Percentiles rank a stretch among this genome's conserved stretches.
phyloP scores from a whole-genome alignment of 805 yeast species.

The Nakazawaea laoshanensis region DNA sequence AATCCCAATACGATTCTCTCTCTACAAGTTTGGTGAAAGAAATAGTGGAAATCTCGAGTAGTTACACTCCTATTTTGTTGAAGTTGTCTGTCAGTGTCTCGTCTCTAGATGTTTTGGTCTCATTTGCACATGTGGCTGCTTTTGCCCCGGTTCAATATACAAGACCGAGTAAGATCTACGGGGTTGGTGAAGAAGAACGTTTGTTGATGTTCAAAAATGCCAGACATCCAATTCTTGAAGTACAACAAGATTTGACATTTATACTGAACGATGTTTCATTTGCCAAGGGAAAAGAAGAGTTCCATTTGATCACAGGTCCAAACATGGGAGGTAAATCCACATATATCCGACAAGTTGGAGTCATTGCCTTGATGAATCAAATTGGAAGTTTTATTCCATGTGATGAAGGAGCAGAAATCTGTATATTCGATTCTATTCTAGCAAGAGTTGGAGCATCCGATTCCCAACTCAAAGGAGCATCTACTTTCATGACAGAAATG shows the following conservation, averaged over 20 bases:
- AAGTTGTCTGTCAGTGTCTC: slow-evolving; percentile 58
- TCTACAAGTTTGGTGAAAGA: slow-evolving; percentile 78
- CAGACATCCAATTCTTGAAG: slow-evolving; percentile 92
- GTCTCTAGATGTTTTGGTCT: slow-evolving; percentile 71
- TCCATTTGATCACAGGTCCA: slow-evolving; percentile 87
- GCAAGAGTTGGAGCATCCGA: slow-evolving; percentile 99
- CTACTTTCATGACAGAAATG: slow-evolving; percentile 97
- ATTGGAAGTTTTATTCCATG: slow-evolving; percentile 88
- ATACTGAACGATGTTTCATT: slow-evolving; percentile 85
- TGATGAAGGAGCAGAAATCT: slow-evolving; percentile 59
- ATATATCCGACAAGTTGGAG: slow-evolving; percentile 84
- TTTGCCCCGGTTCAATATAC: slow-evolving; percentile 79
- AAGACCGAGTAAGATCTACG: slow-evolving; percentile 56
- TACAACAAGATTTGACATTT: slow-evolving; percentile 83
- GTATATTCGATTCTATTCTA: slow-evolving; percentile 82
- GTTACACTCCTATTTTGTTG: slow-evolving; percentile 74
- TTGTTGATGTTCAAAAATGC: slow-evolving; percentile 58
- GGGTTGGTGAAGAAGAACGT: slow-evolving; percentile 36
- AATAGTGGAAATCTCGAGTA: slow-evolving; percentile 69
- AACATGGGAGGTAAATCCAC: slow-evolving; percentile 98
- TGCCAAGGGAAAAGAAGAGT: slow-evolving; percentile 48
- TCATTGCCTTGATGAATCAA: slow-evolving; percentile 79
- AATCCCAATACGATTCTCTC: slow-evolving; percentile 60
- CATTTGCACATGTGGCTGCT: slow-evolving; percentile 80
- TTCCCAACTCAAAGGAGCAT: slow-evolving; percentile 92